Base-by-base conservation (phyloP, 2,329 filamentous ascomycete species). In the Bipolaris bicolor region DNA sequence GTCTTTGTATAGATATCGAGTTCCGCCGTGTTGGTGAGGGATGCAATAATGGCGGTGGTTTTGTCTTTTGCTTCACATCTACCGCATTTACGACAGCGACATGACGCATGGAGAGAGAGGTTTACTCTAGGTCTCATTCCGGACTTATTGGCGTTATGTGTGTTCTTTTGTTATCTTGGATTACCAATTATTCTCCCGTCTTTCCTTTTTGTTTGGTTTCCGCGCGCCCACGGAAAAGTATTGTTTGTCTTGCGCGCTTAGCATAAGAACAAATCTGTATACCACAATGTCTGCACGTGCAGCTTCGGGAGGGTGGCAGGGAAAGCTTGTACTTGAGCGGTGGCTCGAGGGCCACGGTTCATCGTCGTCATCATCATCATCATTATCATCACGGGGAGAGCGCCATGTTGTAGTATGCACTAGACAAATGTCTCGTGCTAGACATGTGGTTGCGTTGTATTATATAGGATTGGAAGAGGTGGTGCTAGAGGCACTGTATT, bases 1-100 rank as follows among this genome's bases (percentile, higher is more conserved):
- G 62, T 59, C 53, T 52, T 54, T 54, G 52, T 58, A 62, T 60
- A 61, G 48, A 48, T 57, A 50, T 46, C 40, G 39, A 45, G 59
- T 52, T 51, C 55, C 53, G 52, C 51, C 48, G 53, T 48, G 43
- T 47, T 44, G 50, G 39, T 48, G 26, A 56, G 47, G 44, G 52
- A 46, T 47, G 48, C 47, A 36, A 55, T 57, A 43, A 43, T 37
- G 43, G 51, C 34, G 43, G 54, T 46, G 45, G 43, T 58, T 40
- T 60, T 57, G 51, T 58, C 58, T 62, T 62, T 66, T 67, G 64
- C 63, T 69, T 71, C 63, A 61, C 66, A 75, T 74, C 60, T 75
- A 70, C 62, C 71, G 72, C 72, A 75, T 76, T 75, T 76, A 76
- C 67, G 70, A 75, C 65, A 72, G 70, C 69, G 64, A 71, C 67